These are phyloP conservation scores for Priceomyces fermenticarens DNA, from an alignment of 805 yeast species.

Conservation along the genomic window DNA sequence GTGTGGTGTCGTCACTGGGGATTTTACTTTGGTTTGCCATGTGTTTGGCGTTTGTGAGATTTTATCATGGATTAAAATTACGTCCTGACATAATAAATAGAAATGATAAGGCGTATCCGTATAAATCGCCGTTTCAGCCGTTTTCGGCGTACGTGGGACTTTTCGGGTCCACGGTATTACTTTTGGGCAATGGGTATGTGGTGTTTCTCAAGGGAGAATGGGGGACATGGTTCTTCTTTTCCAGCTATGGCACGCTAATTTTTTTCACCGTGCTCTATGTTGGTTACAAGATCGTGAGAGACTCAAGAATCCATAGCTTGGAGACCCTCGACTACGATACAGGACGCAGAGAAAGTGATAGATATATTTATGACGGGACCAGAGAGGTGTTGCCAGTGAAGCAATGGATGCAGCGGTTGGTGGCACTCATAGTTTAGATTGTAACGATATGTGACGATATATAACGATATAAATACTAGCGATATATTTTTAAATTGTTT, in stretches of 20 bases:
- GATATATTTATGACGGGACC: slow-evolving; percentile 79
- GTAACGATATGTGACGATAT: too few relatives aligned
- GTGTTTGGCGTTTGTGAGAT: slow-evolving; percentile 62
- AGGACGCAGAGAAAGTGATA: slow-evolving; percentile 80
- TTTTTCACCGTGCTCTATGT: slow-evolving; percentile 49
- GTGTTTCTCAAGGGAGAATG: slow-evolving; percentile 57
- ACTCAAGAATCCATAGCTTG: slow-evolving; percentile 63
- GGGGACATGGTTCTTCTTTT: slow-evolving; percentile 59
- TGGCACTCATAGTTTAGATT: slow-evolving; percentile 33
- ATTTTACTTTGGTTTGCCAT: slow-evolving; percentile 78
- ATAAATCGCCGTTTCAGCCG: slow-evolving; percentile 68
- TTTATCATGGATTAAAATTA: slow-evolving; percentile 56
- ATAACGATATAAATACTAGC: too few relatives aligned
- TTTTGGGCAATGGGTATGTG: slow-evolving; percentile 58
- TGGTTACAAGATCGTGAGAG: slow-evolving; percentile 55
- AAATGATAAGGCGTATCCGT: slow-evolving; percentile 64
- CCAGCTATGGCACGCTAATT: slow-evolving; percentile 62
- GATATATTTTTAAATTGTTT: too few relatives aligned
- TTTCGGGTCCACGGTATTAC: slow-evolving; percentile 48
- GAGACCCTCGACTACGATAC: slow-evolving; percentile 79
- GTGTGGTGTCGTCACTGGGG: slow-evolving; percentile 70
- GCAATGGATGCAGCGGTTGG: slow-evolving; percentile 29
- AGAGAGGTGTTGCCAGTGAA: slow-evolving; percentile 32
- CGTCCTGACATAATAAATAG: slow-evolving; percentile 66
- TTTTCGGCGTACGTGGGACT: slow-evolving; percentile 63